Percentiles rank a stretch among this genome's conserved stretches.
These are phyloP conservation scores for Rhynchospora tenuis DNA, from an alignment of 176 grass and related monocot species.

Conservation along the genomic window DNA sequence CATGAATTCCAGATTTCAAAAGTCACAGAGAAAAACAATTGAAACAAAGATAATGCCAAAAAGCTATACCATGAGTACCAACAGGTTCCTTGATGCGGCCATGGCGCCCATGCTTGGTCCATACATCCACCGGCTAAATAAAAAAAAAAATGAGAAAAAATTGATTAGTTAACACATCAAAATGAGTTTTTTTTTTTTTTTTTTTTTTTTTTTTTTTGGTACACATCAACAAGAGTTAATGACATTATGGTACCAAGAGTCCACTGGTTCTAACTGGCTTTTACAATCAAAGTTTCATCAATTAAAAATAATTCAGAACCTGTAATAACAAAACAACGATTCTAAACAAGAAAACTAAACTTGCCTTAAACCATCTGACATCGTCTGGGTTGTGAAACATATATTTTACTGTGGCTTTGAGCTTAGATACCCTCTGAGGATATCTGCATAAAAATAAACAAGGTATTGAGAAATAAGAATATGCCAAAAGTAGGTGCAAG, in stretches of 20 bases:
- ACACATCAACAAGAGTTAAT: not conserved
- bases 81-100: conserved; percentile 92
- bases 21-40: not conserved
- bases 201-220: too few species aligned
- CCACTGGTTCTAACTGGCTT: not conserved
- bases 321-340: not conserved
- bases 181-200: not conserved
- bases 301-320: not conserved
- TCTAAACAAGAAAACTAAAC: conserved; percentile 15
- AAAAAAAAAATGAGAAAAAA: conserved; percentile 10
- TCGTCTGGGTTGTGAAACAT: conserved; percentile 94
- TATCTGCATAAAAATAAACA: conserved; percentile 47
- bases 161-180: not conserved
- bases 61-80: conserved; percentile 74
- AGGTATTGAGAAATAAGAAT: not conserved
- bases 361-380: conserved; percentile 95
- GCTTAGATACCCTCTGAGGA: conserved; percentile 88
- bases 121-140: conserved; percentile 76
- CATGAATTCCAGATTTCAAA: not conserved
- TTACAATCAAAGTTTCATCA: not conserved
- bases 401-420: conserved; percentile 77
- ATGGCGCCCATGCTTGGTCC: conserved; percentile 77
- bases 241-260: not conserved
- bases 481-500: not conserved
- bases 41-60: not conserved